Conservation (phyloP, 2,329 filamentous ascomycete genomes). For the Aureobasidium mangrovei region DNA sequence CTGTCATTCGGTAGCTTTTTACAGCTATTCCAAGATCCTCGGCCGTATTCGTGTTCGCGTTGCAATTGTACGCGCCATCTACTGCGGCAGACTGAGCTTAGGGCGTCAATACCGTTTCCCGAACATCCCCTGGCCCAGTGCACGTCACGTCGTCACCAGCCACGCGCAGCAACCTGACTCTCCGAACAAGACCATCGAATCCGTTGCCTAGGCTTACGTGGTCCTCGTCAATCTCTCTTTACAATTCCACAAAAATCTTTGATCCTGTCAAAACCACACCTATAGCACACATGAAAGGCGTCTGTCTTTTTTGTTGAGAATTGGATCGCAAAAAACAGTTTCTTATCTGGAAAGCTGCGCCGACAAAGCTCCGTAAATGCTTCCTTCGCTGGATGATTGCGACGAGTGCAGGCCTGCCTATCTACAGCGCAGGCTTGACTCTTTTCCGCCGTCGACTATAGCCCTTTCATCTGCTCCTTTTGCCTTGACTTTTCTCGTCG, state of each 20-base stretch:
- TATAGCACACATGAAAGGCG: background rate
- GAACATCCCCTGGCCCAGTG: background rate
- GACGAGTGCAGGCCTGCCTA: conserved; percentile 50
- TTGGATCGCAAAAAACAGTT: background rate
- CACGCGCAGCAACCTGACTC: conserved; percentile 3
- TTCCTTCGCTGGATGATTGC: conserved; percentile 37
- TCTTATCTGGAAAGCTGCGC: background rate
- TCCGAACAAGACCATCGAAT: background rate
- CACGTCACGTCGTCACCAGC: conserved; percentile 4
- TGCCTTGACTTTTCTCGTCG: conserved; percentile 57
- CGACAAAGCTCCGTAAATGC: conserved; percentile 2
- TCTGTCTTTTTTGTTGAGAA: no score
- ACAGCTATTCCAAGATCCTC: no score
- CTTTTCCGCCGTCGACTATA: conserved; percentile 40
- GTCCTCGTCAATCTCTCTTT: background rate
- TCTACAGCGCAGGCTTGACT: conserved; percentile 33
- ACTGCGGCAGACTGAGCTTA: no score
- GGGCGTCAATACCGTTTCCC: background rate
- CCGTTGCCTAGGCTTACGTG: conserved; percentile 4
- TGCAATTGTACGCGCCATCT: no score
- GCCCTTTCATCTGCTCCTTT: conserved; percentile 60
- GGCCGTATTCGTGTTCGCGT: no score
- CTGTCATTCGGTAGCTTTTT: no score
- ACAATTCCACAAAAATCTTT: background rate
- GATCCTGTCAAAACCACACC: background rate